Evolutionary conservation across 306 rosid genomes (phyloP).

Genomic region (Ormosia semicastrata): DNA sequence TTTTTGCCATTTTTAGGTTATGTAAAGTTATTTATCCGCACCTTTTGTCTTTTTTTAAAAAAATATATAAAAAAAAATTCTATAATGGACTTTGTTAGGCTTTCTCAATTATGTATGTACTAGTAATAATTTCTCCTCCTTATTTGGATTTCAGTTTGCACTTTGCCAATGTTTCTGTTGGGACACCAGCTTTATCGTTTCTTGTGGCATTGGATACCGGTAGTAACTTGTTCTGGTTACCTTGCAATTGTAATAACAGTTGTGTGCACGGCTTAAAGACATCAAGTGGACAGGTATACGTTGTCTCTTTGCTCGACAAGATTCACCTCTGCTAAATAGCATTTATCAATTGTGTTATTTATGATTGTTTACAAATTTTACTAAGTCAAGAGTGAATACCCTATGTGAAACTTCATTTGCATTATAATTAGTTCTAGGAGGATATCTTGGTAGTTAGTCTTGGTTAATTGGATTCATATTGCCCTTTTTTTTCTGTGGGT

Average conservation of each 20-base stretch:
- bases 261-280: slow-evolving; percentile 36
- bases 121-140: not conserved
- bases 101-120: not conserved
- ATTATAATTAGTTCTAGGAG: not conserved
- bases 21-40: not conserved
- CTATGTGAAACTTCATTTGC: not conserved
- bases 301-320: not conserved
- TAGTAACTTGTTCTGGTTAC: slow-evolving; percentile 91
- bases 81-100: not conserved
- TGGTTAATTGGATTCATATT: not conserved
- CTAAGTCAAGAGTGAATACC: not conserved
- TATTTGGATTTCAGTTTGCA: slow-evolving; percentile 68
- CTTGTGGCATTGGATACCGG: slow-evolving; percentile 97
- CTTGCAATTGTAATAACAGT: slow-evolving; percentile 72
- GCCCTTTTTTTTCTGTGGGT: not conserved
- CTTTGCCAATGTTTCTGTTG: slow-evolving; percentile 84
- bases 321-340: not conserved
- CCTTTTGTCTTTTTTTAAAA: not conserved
- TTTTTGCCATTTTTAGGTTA: not conserved
- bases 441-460: not conserved
- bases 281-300: slow-evolving; percentile 42
- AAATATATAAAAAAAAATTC: not conserved
- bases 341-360: not conserved
- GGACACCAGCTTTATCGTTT: slow-evolving; percentile 71
- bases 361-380: not conserved